Percentiles rank a stretch among this genome's conserved stretches.
Evolutionary conservation across 179 eudicot genomes (phyloP).

Genomic region (Gypsophila paniculata): DNA sequence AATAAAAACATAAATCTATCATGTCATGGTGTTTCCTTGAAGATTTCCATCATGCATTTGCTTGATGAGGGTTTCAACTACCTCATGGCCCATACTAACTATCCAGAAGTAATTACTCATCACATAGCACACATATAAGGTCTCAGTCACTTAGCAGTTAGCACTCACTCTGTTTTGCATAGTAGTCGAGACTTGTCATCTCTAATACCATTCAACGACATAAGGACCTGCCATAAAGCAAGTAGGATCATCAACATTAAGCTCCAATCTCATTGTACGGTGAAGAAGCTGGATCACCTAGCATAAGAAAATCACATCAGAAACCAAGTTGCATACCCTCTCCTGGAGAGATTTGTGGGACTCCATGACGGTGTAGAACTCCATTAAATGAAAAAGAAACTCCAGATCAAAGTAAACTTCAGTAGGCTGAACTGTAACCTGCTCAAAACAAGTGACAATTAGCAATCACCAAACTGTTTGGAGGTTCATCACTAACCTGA

Average conservation of each 20-base stretch:
- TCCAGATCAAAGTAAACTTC: slow-evolving; percentile 52
- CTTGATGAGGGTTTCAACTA: not conserved
- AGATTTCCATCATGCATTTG: not conserved
- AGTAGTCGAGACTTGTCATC: slow-evolving; percentile 55
- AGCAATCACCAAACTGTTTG: not conserved
- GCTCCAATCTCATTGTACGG: not conserved
- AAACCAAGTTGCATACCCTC: slow-evolving; percentile 44
- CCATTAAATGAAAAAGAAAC: slow-evolving; percentile 48
- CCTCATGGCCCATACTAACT: not conserved
- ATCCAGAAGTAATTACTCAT: not conserved
- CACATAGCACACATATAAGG: not conserved
- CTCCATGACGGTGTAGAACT: slow-evolving; percentile 46
- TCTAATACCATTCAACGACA: slow-evolving; percentile 67
- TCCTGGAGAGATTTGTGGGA: slow-evolving; percentile 48
- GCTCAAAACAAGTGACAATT: slow-evolving; percentile 23
- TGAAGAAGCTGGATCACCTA: slow-evolving; percentile 11
- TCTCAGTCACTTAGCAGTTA: not conserved
- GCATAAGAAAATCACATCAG: slow-evolving; percentile 1
- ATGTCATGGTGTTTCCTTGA: not conserved
- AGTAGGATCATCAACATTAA: not conserved
- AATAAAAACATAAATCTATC: slow-evolving; percentile 2
- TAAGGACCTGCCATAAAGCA: slow-evolving; percentile 49
- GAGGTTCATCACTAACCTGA: not conserved
- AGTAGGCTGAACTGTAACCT: slow-evolving; percentile 63
- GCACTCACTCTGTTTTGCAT: slow-evolving; percentile 76